Evolutionary conservation across 345 rosid genomes (phyloP).

Genomic region (rapeseed (Brassica napus)): Da-Ae NC_063448.1:41593001-41593500

Average conservation of each 20-base stretch:
- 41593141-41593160: slow-evolving; percentile 31
- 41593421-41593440: slow-evolving; percentile 30
- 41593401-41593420: slow-evolving; percentile 30
- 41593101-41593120: slow-evolving; percentile 12
- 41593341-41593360: slow-evolving; percentile 39
- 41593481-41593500: slow-evolving; percentile 8
- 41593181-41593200: slow-evolving; percentile 90
- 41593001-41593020: neutral
- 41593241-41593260: slow-evolving; percentile 82
- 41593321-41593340: slow-evolving; percentile 83
- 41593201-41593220: slow-evolving; percentile 96
- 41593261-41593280: slow-evolving; percentile 89
- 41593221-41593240: slow-evolving; percentile 92
- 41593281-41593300: slow-evolving; percentile 88
- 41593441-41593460: slow-evolving; percentile 21
- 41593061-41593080: neutral
- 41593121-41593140: slow-evolving; percentile 21
- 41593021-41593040: slow-evolving; percentile 24
- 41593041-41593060: slow-evolving; percentile 5
- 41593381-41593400: slow-evolving; percentile 39
- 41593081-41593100: slow-evolving; percentile 22
- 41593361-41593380: slow-evolving; percentile 33
- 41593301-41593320: slow-evolving; percentile 90
- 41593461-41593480: slow-evolving; percentile 35
- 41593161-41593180: slow-evolving; percentile 58